phyloP scores from a whole-genome alignment of 2,329 filamentous ascomycete species.

The Epichloe glyceriae region DNA sequence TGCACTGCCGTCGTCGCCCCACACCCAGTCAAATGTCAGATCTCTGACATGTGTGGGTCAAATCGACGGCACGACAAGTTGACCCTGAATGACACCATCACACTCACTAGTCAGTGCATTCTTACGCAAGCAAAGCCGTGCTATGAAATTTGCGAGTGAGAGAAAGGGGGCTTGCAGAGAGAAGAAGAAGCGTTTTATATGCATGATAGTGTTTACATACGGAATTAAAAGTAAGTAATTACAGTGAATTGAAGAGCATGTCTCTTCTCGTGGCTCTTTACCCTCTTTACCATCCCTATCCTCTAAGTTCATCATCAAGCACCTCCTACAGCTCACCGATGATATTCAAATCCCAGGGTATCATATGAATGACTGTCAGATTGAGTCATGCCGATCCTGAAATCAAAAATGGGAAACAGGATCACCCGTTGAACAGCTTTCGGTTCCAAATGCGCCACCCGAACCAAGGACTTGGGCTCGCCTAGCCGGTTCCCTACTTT shows the following conservation, averaged over 20 bases:
- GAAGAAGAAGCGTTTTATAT: background rate
- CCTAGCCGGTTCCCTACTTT: no score
- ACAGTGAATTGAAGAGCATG: background rate
- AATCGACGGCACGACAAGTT: constrained; percentile 6
- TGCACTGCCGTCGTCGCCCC: background rate
- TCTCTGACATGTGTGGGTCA: constrained; percentile 1
- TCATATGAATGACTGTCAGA: background rate
- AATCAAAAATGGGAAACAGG: no score
- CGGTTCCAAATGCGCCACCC: background rate
- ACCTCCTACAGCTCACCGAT: background rate
- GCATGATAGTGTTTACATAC: background rate
- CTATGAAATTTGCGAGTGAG: background rate
- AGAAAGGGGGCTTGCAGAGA: no score
- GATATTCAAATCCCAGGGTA: background rate
- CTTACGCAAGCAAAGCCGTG: background rate
- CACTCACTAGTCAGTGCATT: background rate
- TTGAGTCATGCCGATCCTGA: background rate
- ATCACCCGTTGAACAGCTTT: no score
- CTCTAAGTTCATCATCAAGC: background rate
- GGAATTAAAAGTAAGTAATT: background rate
- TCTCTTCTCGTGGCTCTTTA: background rate
- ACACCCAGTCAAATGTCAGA: constrained; percentile 1
- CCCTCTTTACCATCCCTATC: background rate
- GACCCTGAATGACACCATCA: constrained; percentile 9
- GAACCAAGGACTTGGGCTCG: no score